These are phyloP conservation scores for Metschnikowia peoriensis DNA, from an alignment of 805 yeast species.

Conservation along the genomic window DNA sequence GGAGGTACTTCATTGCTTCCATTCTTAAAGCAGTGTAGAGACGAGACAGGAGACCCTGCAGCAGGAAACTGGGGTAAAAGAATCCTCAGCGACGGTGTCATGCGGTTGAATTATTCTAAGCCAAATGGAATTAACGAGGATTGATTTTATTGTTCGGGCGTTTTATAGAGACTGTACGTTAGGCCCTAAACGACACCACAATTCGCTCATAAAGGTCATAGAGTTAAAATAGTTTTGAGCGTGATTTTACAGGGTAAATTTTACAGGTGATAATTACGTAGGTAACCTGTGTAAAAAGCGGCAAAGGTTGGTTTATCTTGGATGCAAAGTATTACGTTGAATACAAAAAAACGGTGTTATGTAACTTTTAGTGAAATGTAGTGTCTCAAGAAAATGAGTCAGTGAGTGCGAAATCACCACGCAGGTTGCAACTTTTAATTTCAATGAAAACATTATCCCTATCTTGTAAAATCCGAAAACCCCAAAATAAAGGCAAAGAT, in stretches of 20 bases:
- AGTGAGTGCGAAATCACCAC: not conserved
- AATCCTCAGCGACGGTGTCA: conserved; percentile 55
- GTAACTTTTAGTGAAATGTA: too few species aligned
- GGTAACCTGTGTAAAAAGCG: too few species aligned
- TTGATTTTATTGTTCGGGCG: conserved; percentile 10
- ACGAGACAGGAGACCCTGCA: conserved; percentile 92
- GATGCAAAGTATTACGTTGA: too few species aligned
- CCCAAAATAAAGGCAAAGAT: not conserved
- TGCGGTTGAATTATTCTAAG: conserved; percentile 39
- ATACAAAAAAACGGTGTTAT: too few species aligned
- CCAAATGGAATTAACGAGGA: conserved; percentile 44
- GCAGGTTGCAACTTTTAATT: not conserved
- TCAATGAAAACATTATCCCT: not conserved
- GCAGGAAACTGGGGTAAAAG: conserved; percentile 91
- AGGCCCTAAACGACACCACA: not conserved
- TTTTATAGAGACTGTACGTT: not conserved
- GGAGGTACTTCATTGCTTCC: conserved; percentile 94
- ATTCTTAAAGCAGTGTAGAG: conserved; percentile 91
- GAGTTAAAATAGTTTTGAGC: too few species aligned
- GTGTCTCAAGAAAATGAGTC: not conserved
- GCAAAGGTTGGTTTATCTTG: too few species aligned
- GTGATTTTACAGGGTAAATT: too few species aligned
- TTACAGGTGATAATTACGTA: too few species aligned
- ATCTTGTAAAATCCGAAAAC: not conserved
- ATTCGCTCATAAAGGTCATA: too few species aligned